phyloP scores from a whole-genome alignment of 306 rosid genomes.

The Echinosophora koreensis region DNA sequence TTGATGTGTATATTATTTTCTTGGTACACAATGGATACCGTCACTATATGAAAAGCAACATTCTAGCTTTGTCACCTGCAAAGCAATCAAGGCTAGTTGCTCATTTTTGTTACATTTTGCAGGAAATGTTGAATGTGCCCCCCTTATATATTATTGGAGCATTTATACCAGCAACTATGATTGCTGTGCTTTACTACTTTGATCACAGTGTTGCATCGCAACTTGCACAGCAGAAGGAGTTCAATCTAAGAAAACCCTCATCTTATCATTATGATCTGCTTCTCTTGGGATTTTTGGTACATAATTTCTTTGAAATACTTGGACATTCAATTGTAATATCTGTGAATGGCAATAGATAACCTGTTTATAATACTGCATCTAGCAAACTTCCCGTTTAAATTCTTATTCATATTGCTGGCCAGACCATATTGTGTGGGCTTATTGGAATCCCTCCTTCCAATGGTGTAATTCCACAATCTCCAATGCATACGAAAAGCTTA shows the following conservation, averaged over 20 bases:
- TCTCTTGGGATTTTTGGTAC: constrained; percentile 85
- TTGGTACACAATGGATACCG: background rate
- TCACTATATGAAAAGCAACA: constrained; percentile 10
- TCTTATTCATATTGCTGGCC: constrained; percentile 44
- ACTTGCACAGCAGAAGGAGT: constrained; percentile 94
- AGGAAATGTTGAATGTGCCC: constrained; percentile 95
- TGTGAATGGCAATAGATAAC: constrained; percentile 29
- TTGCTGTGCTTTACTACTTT: constrained; percentile 92
- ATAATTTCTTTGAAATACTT: constrained; percentile 42
- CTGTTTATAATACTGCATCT: constrained; percentile 22
- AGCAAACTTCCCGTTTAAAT: constrained; percentile 33
- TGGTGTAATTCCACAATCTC: constrained; percentile 98
- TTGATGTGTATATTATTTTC: constrained; percentile 3
- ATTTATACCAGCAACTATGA: constrained; percentile 96
- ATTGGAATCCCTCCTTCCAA: constrained; percentile 96
- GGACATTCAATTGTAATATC: constrained; percentile 19
- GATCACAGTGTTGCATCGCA: constrained; percentile 99
- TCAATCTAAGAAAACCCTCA: constrained; percentile 92
- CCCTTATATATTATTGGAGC: constrained; percentile 88
- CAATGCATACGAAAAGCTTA: constrained; percentile 97
- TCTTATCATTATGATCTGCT: constrained; percentile 96
- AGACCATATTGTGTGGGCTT: constrained; percentile 91
- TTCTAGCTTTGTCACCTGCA: constrained; percentile 25
- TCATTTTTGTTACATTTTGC: constrained; percentile 54
- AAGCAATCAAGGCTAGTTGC: constrained; percentile 35